Percentiles rank a stretch among this genome's conserved stretches.
Conservation (phyloP, 306 rosid species). For the Elaeagnus macrophylla region DNA sequence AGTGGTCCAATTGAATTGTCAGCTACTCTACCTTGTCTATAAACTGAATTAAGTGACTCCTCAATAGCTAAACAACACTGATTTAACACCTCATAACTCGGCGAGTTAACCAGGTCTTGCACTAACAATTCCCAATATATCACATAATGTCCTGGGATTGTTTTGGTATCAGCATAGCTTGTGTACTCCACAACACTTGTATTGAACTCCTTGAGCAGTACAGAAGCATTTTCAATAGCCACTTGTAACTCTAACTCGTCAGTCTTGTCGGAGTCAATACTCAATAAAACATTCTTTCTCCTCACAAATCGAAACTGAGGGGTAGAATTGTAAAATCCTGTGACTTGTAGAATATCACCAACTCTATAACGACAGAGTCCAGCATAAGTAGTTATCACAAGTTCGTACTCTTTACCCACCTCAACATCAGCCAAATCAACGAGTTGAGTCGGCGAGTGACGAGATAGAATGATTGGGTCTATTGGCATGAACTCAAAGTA, state of each 20-base stretch:
- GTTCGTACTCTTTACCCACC: constrained; percentile 63
- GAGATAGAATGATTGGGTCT: constrained; percentile 27
- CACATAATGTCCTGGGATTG: constrained; percentile 90
- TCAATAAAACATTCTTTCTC: constrained; percentile 69
- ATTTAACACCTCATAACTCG: constrained; percentile 32
- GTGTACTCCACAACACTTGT: constrained; percentile 78
- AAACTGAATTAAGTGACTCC: constrained; percentile 72
- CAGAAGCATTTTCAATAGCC: constrained; percentile 49
- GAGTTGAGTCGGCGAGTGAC: constrained; percentile 48
- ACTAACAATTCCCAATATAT: constrained; percentile 75
- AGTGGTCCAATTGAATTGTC: constrained; percentile 84
- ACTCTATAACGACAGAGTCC: constrained; percentile 81
- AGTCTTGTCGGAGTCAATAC: constrained; percentile 78
- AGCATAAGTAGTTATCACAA: constrained; percentile 63
- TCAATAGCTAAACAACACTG: constrained; percentile 73
- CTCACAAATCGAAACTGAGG: constrained; percentile 71
- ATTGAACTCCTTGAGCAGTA: constrained; percentile 37
- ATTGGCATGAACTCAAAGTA: constrained; percentile 73
- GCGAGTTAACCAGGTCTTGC: constrained; percentile 44
- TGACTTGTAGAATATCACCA: constrained; percentile 75
- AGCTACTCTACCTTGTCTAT: constrained; percentile 73
- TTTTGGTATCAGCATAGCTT: constrained; percentile 50
- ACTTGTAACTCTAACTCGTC: constrained; percentile 79
- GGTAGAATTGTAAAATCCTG: constrained; percentile 56
- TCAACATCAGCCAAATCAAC: constrained; percentile 67